Base-by-base conservation (phyloP, 2,329 filamentous ascomycete species). In the Paecilomyces sp. region DNA sequence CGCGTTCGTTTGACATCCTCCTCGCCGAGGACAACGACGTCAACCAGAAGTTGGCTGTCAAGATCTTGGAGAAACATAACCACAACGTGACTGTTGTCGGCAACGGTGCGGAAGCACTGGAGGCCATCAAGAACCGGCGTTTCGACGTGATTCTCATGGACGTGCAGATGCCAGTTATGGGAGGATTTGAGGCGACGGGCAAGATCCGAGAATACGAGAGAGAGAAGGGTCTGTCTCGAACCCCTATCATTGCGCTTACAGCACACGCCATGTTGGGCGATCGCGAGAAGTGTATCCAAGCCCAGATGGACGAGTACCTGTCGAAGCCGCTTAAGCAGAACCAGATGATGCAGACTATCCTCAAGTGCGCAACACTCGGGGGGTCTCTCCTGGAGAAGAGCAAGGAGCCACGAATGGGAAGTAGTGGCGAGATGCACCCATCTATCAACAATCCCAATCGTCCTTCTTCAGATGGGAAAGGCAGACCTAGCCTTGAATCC, bases 141-240 rank as follows among this genome's bases (percentile, higher is more conserved):
- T 99, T 95, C 73, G 94, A 99, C 74, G 91, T 96, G 62, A 94
- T 99, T 64, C 83, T 99, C 55, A 99, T 99, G 94, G 94, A 99
- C 72, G 94, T 99, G 18, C 94, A 97, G 74, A 99, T 99, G 94
- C 94, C 94, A n/a, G 90, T 97, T 69, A 97, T 97, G 92, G 94
- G 94, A 72, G 94, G 94, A 53, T 97, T 99, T 72, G 94, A 99
- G 77, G 92, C 94, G 13, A 99, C 94, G 3, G 90, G 88, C 66
- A 96, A 96, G 80, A 99, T 99, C 66, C 87, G 94, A 69, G 92
- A 97, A 74, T 97, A 93, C 74, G 94, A 99, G 75, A 87, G 88
- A 61, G 89, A 88, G 64, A 85, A 91, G 66, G 88, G 88, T 58
- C 84, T 91, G 34, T 87, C 90, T 60, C 85, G 93, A 57, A 96